phyloP scores from a whole-genome alignment of 805 yeast species.

The Pichia scutulata region DNA sequence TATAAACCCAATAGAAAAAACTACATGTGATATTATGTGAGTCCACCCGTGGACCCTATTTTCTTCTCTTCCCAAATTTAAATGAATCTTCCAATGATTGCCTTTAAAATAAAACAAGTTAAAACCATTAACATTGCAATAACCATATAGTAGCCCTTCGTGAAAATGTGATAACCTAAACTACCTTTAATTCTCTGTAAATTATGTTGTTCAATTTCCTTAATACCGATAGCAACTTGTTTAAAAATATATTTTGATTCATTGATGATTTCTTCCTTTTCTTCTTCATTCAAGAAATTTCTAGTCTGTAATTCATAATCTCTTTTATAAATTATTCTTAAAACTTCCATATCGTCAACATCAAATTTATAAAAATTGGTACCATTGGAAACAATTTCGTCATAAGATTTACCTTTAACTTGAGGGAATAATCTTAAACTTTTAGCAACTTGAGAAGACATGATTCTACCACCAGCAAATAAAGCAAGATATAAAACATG shows the following conservation, averaged over 20 bases:
- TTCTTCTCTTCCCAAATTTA: not conserved
- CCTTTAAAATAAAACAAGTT: slow-evolving; percentile 23
- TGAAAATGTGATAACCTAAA: slow-evolving; percentile 45
- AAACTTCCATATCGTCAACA: slow-evolving; percentile 51
- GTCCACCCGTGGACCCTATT: not conserved
- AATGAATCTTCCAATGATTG: not conserved
- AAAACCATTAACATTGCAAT: slow-evolving; percentile 29
- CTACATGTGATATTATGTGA: not conserved
- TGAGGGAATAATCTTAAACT: slow-evolving; percentile 73
- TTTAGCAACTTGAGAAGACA: slow-evolving; percentile 57
- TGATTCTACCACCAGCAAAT: slow-evolving; percentile 77
- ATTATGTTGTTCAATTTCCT: slow-evolving; percentile 64
- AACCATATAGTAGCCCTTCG: slow-evolving; percentile 43
- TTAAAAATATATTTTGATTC: slow-evolving; percentile 61
- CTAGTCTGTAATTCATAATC: slow-evolving; percentile 75
- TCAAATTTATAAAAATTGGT: slow-evolving; percentile 69
- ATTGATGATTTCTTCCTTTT: slow-evolving; percentile 61
- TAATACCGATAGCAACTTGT: slow-evolving; percentile 51
- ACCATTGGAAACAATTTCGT: slow-evolving; percentile 53
- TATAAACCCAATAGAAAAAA: not conserved
- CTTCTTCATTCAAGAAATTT: slow-evolving; percentile 56
- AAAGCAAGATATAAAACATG: slow-evolving; percentile 81
- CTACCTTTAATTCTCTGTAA: slow-evolving; percentile 46
- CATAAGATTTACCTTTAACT: slow-evolving; percentile 55
- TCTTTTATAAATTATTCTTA: slow-evolving; percentile 61